These are phyloP conservation scores for Haematococcus lacustris DNA, from an alignment of 139 green algal genomes.

Conservation along the genomic window DNA sequence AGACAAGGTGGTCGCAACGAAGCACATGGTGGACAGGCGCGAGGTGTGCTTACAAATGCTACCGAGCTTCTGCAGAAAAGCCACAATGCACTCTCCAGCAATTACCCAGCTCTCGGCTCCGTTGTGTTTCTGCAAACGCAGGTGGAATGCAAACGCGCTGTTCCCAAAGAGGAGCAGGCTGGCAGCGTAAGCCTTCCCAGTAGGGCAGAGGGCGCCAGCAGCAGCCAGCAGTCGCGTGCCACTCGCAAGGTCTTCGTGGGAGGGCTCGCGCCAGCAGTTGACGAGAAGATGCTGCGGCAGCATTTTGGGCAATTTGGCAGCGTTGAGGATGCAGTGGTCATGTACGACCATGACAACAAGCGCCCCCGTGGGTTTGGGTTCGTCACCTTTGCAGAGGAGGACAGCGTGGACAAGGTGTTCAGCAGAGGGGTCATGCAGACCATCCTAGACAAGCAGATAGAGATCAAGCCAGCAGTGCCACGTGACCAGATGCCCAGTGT, in stretches of 20 bases:
- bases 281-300: constrained; percentile 65
- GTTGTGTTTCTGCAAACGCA: constrained; percentile 33
- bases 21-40: constrained; percentile 88
- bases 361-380: constrained; percentile 92
- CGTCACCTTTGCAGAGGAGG: constrained; percentile 86
- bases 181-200: constrained; percentile 28
- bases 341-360: constrained; percentile 93
- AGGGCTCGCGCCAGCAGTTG: constrained; percentile 78
- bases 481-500: constrained; percentile 69
- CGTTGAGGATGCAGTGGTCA: constrained; percentile 72
- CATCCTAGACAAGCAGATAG: constrained; percentile 88
- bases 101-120: neutral
- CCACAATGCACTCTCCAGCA: neutral
- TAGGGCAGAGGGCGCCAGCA: neutral
- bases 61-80: neutral
- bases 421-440: constrained; percentile 72
- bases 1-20: constrained; percentile 73
- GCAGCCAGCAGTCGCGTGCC: neutral
- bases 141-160: constrained; percentile 91
- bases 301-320: constrained; percentile 73
- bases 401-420: constrained; percentile 84
- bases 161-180: constrained; percentile 84
- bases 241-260: constrained; percentile 91
- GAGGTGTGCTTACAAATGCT: no score
- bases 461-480: constrained; percentile 86